A percentile compares a stretch with the other conserved stretches of the same genome.
phyloP scores from a whole-genome alignment of 192 early-diverging fungal genomes.

The Umbelopsis vinacea region DNA sequence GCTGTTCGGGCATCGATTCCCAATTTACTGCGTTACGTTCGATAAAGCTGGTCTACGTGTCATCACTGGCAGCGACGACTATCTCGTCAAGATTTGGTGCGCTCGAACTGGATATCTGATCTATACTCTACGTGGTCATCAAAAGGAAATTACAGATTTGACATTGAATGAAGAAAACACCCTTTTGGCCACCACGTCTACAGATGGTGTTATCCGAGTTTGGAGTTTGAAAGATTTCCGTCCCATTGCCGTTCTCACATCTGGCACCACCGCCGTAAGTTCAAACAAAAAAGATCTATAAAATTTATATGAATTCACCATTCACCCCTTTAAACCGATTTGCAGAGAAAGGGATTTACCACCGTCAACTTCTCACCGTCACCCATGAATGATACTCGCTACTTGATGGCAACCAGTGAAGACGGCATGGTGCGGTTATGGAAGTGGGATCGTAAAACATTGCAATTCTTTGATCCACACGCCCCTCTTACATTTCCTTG shows the following conservation, averaged over 20 bases:
- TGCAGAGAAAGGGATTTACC: conserved; percentile 59
- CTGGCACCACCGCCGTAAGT: conserved; percentile 45
- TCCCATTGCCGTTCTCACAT: conserved; percentile 63
- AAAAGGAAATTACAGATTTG: conserved; percentile 76
- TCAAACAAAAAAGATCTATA: conserved; percentile 30
- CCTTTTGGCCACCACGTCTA: conserved; percentile 75
- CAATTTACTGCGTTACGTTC: conserved; percentile 78
- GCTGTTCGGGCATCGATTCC: conserved; percentile 74
- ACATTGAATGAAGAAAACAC: conserved; percentile 80
- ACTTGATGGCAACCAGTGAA: conserved; percentile 69
- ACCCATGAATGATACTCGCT: conserved; percentile 66
- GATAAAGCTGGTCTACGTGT: conserved; percentile 74
- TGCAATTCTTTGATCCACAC: conserved; percentile 53
- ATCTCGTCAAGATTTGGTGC: conserved; percentile 85
- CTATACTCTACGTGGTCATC: conserved; percentile 82
- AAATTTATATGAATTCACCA: neutral
- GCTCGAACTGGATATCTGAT: conserved; percentile 77
- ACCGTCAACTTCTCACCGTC: conserved; percentile 80
- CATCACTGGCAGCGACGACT: conserved; percentile 90
- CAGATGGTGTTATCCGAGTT: conserved; percentile 75
- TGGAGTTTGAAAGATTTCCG: conserved; percentile 77
- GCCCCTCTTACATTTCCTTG: conserved; percentile 61
- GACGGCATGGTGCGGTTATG: conserved; percentile 78
- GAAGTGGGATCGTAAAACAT: conserved; percentile 63
- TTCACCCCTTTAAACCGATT: neutral